A percentile compares a stretch with the other conserved stretches of the same genome.
Conservation (phyloP, 805 yeast species). For the Spathaspora passalidarum region DNA sequence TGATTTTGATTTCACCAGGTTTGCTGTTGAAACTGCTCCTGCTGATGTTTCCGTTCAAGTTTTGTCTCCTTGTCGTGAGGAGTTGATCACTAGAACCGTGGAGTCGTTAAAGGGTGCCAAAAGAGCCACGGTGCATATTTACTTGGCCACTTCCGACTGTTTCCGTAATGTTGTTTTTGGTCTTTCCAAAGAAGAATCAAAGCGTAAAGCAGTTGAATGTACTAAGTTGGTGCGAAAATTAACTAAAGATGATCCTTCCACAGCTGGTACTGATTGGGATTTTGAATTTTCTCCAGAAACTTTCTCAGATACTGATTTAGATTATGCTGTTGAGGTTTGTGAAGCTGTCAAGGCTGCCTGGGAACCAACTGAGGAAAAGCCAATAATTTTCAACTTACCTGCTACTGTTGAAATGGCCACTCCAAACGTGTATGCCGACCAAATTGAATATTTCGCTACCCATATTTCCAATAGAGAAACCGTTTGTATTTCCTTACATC, state of each 20-base stretch:
- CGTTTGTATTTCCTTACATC: conserved; percentile 73
- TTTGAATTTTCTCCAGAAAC: conserved; percentile 82
- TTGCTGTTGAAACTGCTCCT: conserved; percentile 71
- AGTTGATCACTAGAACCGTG: conserved; percentile 65
- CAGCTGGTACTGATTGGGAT: conserved; percentile 59
- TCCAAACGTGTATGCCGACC: conserved; percentile 83
- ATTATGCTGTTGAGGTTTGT: conserved; percentile 62
- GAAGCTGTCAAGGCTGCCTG: conserved; percentile 75
- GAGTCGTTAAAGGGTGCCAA: conserved; percentile 74
- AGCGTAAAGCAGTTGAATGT: conserved; percentile 59
- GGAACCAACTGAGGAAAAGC: conserved; percentile 62
- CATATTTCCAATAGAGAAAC: conserved; percentile 64
- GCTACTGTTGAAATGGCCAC: conserved; percentile 83
- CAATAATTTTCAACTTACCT: conserved; percentile 77
- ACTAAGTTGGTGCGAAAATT: conserved; percentile 59
- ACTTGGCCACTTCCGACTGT: conserved; percentile 72
- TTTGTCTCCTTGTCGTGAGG: conserved; percentile 73
- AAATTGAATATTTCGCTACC: conserved; percentile 69
- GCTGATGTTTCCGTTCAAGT: conserved; percentile 76
- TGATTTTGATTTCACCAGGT: conserved; percentile 78
- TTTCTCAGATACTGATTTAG: conserved; percentile 66
- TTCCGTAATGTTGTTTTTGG: conserved; percentile 72
- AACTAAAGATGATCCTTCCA: conserved; percentile 65
- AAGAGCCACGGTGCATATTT: conserved; percentile 71
- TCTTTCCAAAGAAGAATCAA: conserved; percentile 55